phyloP scores from a whole-genome alignment of 1,139 yeast genomes.

The Petasospora rhodanensis region DNA sequence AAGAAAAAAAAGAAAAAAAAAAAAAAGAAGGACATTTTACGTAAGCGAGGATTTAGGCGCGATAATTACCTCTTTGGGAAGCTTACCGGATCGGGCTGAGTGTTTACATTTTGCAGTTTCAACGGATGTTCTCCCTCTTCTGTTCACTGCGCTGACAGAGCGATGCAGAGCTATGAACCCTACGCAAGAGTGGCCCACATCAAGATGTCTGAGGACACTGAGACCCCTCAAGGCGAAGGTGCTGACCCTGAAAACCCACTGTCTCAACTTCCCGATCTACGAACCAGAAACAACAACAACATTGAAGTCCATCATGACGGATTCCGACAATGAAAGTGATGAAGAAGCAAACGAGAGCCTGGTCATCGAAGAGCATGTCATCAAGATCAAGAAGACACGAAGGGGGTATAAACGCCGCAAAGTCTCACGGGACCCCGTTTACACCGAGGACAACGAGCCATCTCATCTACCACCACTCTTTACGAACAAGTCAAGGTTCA shows the following conservation, averaged over 20 bases:
- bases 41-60: background rate
- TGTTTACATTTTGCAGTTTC: constrained; percentile 1
- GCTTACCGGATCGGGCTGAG: constrained; percentile 1
- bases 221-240: constrained; percentile 13
- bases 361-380: constrained; percentile 8
- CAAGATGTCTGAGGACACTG: constrained; percentile 11
- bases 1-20: constrained; percentile 3
- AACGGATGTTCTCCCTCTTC: no score
- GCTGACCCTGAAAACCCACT: constrained; percentile 4
- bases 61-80: constrained; percentile 1
- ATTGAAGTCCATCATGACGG: no score
- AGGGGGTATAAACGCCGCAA: constrained; percentile 5
- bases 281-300: no score
- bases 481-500: no score
- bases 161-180: no score
- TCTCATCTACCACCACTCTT: no score
- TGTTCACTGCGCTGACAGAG: no score
- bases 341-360: constrained; percentile 5
- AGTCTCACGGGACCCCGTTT: no score
- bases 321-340: background rate
- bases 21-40: no score
- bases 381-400: constrained; percentile 3
- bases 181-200: constrained; percentile 13
- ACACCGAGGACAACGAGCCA: no score
- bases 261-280: background rate